Evolutionary conservation across 257 asterid species (phyloP).

Genomic region (Solanum etuberosum): DNA sequence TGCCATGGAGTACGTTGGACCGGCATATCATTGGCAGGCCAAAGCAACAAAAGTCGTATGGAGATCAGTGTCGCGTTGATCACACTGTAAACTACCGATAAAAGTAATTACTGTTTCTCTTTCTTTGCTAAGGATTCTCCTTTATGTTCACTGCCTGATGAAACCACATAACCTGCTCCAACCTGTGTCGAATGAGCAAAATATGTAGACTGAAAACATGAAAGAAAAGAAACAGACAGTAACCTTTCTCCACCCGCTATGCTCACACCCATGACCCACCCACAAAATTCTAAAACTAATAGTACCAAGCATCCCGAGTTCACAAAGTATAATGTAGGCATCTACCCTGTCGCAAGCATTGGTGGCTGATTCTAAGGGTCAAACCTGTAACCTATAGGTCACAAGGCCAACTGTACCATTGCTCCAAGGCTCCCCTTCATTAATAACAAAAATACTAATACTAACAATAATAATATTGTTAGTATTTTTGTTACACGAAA

Average conservation of each 20-base stretch:
- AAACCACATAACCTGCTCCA: conserved; percentile 86
- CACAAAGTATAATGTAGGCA: not conserved
- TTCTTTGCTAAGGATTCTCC: conserved; percentile 92
- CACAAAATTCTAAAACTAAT: not conserved
- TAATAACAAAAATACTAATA: not conserved
- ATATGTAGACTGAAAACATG: not conserved
- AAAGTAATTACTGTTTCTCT: conserved; percentile 35
- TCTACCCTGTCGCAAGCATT: not conserved
- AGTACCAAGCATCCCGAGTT: not conserved
- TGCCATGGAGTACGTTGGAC: not conserved
- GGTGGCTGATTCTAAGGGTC: not conserved
- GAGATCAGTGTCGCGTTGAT: not conserved
- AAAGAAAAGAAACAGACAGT: not conserved
- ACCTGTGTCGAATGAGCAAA: conserved; percentile 32
- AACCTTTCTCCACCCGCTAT: not conserved
- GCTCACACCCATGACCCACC: not conserved
- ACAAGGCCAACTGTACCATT: not conserved
- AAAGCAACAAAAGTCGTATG: not conserved
- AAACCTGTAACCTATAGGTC: not conserved
- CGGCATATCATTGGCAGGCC: not conserved
- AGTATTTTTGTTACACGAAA: not conserved
- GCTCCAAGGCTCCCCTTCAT: not conserved
- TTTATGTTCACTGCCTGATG: conserved; percentile 72
- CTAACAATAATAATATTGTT: not conserved
- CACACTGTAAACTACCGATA: not conserved